Conservation (phyloP, 1,139 yeast species). For the Arxiozyma bovina region DNA sequence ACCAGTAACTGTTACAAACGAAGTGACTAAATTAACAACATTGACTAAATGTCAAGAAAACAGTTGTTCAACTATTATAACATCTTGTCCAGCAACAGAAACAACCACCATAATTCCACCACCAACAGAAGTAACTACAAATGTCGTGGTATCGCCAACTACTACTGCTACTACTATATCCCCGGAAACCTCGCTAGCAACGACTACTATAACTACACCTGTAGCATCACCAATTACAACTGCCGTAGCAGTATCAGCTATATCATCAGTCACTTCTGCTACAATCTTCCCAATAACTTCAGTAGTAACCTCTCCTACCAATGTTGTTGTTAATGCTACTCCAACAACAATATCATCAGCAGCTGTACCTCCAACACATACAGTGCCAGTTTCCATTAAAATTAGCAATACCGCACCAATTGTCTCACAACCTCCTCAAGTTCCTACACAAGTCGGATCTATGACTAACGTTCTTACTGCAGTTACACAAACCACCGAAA, state of each 20-base stretch:
- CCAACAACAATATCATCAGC: background rate
- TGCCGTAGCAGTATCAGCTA: background rate
- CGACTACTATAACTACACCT: background rate
- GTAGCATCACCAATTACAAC: background rate
- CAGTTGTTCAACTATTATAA: background rate
- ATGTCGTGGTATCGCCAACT: background rate
- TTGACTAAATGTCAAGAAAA: background rate
- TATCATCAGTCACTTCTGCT: background rate
- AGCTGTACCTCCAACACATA: background rate
- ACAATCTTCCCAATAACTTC: background rate
- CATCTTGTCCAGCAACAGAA: constrained; percentile 1
- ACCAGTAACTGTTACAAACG: constrained; percentile 1
- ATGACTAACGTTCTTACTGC: background rate
- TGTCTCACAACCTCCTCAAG: background rate
- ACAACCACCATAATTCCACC: constrained; percentile 1
- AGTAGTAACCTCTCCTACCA: background rate
- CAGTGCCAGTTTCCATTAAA: background rate
- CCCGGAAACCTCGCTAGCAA: background rate
- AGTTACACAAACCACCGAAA: background rate
- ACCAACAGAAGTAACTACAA: background rate
- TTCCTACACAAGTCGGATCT: background rate
- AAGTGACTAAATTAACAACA: background rate
- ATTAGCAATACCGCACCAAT: background rate
- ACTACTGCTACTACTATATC: background rate
- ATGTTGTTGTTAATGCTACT: background rate